Evolutionary conservation across 148 eudicot species (phyloP), one percentile per base, ranked within the genome.

Genomic region (Agrostemma githago): DNA sequence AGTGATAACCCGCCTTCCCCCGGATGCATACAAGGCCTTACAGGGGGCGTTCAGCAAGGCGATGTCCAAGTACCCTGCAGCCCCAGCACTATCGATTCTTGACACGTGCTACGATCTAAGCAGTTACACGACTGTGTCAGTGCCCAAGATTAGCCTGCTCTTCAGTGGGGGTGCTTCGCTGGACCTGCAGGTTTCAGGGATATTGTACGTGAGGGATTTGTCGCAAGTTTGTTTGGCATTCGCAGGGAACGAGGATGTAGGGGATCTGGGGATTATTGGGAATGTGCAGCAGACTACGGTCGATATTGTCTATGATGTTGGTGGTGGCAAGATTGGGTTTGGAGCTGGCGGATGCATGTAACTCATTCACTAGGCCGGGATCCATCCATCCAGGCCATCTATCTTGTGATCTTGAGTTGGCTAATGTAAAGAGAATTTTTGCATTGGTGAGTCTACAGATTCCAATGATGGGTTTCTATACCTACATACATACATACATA

Each of bases 41-140:
- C 56, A 84, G 7, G 8, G 80, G 0, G 78, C 84, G 11, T 92
- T 92, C 83, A 66, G 75, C 53, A 72, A 80, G 71, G 75, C 17
- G 51, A 90, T 90, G 93, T 48, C 79, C 26, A 56, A 41, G 41
- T 92, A 92, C 74, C 84, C 89, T 6, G 17, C 64, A 19, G 83
- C 90, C 1, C 79, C 82, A 2, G 77, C 89, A 1, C 61, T 83
- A 3, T 84, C 91, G 0, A 79, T 92, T 70, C 81, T 92, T 20
- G 93, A 92, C 62, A 90, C 97, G 0, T 90, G 97, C 68, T 92
- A 69, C 59, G 89, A 92, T 34, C 68, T 92, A 3, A 81, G 85
- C 48, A 80, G 54, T 4, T 77, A 77, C 66, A 74, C 78, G 5
- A 79, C 79, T 0, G 75, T 92, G 5, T 44, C 75, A 0, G 71